These are phyloP conservation scores for Cladosporium sp. DNA, from an alignment of 2,329 filamentous ascomycete species.

Conservation along the genomic window DNA sequence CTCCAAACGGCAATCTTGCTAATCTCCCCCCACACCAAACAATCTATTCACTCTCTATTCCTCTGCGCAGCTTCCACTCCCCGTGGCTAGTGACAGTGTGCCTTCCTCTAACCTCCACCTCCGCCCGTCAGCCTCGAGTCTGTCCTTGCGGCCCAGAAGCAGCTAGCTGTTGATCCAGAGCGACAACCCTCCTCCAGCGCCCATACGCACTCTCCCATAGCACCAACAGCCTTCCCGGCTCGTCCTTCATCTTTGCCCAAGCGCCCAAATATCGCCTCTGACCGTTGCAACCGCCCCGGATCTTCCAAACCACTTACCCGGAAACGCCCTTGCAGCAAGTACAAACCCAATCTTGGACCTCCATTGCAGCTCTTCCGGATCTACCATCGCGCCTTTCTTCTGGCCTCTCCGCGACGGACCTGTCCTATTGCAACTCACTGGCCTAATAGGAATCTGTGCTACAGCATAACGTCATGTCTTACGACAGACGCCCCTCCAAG, in stretches of 20 bases:
- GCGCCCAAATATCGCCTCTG: conserved; percentile 1
- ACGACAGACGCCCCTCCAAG: conserved; percentile 12
- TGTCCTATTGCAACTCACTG: conserved; percentile 11
- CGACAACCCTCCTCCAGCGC: conserved; percentile 2
- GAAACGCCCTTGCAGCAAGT: conserved; percentile 2
- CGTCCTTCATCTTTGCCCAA: neutral
- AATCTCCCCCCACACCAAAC: neutral
- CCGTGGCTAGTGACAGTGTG: conserved; percentile 15
- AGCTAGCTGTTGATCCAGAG: conserved; percentile 13
- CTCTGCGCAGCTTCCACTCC: conserved; percentile 17
- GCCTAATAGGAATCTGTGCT: conserved; percentile 1
- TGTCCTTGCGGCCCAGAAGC: conserved; percentile 5
- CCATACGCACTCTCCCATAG: conserved; percentile 7
- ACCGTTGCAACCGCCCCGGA: conserved; percentile 5
- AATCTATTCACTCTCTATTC: conserved; percentile 1
- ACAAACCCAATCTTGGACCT: neutral
- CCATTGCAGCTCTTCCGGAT: conserved; percentile 14
- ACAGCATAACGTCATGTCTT: conserved; percentile 13
- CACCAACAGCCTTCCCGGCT: conserved; percentile 2
- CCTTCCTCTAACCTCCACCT: conserved; percentile 6
- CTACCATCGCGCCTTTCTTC: conserved; percentile 1
- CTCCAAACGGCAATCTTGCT: neutral
- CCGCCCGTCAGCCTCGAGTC: conserved; percentile 9
- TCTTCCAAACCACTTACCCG: conserved; percentile 1
- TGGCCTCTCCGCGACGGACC: neutral